Evolutionary conservation across 73 alveolate genomes (phyloP).

Genomic region (Tetrahymena thermophila): DNA sequence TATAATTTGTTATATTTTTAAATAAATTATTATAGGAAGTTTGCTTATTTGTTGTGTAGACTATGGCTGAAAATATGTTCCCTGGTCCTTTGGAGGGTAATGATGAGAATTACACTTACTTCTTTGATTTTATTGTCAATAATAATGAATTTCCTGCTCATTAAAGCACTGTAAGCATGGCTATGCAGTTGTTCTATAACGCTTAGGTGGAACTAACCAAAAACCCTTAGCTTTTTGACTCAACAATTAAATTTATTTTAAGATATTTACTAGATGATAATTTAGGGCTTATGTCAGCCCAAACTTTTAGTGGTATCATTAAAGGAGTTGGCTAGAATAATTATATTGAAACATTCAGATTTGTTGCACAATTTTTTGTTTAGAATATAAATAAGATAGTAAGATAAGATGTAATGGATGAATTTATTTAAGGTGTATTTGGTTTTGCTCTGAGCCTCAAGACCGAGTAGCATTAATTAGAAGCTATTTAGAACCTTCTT

Average conservation of each 20-base stretch:
- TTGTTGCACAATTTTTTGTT: not conserved
- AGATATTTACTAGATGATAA: not conserved
- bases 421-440: not conserved
- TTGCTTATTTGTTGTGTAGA: not conserved
- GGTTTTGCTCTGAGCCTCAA: not conserved
- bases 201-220: not conserved
- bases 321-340: not conserved
- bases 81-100: not conserved
- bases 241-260: not conserved
- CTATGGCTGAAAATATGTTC: constrained; percentile 1
- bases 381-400: not conserved
- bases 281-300: not conserved
- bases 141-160: not conserved
- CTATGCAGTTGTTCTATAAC: not conserved
- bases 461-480: not conserved
- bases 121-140: not conserved
- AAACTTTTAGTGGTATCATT: not conserved
- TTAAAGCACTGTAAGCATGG: not conserved
- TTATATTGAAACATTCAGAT: not conserved
- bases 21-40: not conserved
- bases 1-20: not conserved
- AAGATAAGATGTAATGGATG: not conserved
- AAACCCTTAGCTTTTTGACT: not conserved
- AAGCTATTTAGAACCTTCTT: not conserved
- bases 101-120: not conserved